Conservation (phyloP, 2,329 filamentous ascomycete genomes). For the Elsinoe fawcettii region DNA sequence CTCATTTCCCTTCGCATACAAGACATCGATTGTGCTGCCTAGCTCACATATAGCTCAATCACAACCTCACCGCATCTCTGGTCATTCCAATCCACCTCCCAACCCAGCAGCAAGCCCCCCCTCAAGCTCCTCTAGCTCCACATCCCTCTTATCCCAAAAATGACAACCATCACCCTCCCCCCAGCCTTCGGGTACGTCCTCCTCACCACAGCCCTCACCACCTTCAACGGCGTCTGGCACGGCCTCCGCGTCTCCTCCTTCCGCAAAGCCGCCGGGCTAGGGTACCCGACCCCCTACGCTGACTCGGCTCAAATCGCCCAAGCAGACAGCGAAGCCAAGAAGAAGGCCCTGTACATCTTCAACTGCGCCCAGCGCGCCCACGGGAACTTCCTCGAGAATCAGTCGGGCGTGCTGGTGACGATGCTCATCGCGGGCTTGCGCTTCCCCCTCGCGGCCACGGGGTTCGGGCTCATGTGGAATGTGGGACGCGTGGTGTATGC, state of each 20-base stretch:
- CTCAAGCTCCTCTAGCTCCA: neutral
- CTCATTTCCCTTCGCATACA: neutral
- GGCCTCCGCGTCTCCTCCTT: slow-evolving; percentile 37
- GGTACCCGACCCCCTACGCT: slow-evolving; percentile 54
- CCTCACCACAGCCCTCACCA: slow-evolving; percentile 46
- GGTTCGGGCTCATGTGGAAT: slow-evolving; percentile 44
- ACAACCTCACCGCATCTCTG: neutral
- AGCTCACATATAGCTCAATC: neutral
- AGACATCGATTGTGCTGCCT: neutral
- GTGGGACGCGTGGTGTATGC: slow-evolving; percentile 43
- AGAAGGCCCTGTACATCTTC: slow-evolving; percentile 38
- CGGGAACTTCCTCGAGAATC: slow-evolving; percentile 54
- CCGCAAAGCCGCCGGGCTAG: slow-evolving; percentile 47
- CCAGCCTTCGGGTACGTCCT: slow-evolving; percentile 50
- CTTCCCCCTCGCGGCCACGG: slow-evolving; percentile 43
- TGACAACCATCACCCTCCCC: slow-evolving; percentile 35
- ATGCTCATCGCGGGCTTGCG: slow-evolving; percentile 48
- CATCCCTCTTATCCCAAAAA: neutral
- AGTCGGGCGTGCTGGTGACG: slow-evolving; percentile 42
- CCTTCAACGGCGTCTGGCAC: slow-evolving; percentile 48
- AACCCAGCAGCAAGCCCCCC: neutral
- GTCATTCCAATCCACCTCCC: neutral
- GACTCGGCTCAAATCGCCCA: slow-evolving; percentile 45
- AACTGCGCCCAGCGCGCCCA: slow-evolving; percentile 47
- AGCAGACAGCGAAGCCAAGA: slow-evolving; percentile 34